These are phyloP conservation scores for Scedosporium boydii DNA, from an alignment of 2,329 filamentous ascomycete genomes.

Conservation along the genomic window DNA sequence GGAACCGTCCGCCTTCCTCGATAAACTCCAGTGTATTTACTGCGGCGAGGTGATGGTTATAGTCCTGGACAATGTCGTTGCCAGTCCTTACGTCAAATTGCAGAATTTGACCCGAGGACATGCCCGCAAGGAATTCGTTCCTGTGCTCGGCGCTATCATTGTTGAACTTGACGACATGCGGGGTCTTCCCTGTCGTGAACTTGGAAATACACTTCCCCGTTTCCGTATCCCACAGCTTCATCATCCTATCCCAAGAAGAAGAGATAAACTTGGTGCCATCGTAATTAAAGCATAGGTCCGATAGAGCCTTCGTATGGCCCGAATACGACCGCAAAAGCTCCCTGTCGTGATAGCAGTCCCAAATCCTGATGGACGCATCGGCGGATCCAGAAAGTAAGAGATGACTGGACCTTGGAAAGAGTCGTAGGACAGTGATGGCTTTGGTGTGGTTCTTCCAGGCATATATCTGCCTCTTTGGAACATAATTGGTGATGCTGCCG, in stretches of 20 bases:
- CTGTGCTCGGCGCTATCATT: conserved; percentile 69
- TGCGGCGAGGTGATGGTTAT: conserved; percentile 95
- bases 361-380: conserved; percentile 85
- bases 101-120: conserved; percentile 98
- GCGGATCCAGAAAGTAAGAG: conserved; percentile 82
- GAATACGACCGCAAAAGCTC: conserved; percentile 86
- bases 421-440: conserved; percentile 78
- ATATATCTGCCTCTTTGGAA: conserved; percentile 88
- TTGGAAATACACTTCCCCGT: conserved; percentile 80
- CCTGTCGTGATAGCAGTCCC: conserved; percentile 84
- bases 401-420: conserved; percentile 84
- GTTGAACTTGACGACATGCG: conserved; percentile 91
- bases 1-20: conserved; percentile 88
- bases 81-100: conserved; percentile 82
- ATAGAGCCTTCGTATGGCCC: conserved; percentile 82
- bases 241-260: conserved; percentile 86
- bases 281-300: conserved; percentile 79
- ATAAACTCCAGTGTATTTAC: conserved; percentile 97
- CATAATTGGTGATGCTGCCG: conserved; percentile 77
- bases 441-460: conserved; percentile 80
- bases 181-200: conserved; percentile 90
- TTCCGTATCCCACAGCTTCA: conserved; percentile 98
- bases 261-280: conserved; percentile 81
- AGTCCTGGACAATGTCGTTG: conserved; percentile 83
- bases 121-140: conserved; percentile 89